Evolutionary conservation across 1,284 basidiomycete genomes (phyloP), one percentile per base, ranked within the genome.

Genomic region (Apiotrichum veenhuisii): DNA sequence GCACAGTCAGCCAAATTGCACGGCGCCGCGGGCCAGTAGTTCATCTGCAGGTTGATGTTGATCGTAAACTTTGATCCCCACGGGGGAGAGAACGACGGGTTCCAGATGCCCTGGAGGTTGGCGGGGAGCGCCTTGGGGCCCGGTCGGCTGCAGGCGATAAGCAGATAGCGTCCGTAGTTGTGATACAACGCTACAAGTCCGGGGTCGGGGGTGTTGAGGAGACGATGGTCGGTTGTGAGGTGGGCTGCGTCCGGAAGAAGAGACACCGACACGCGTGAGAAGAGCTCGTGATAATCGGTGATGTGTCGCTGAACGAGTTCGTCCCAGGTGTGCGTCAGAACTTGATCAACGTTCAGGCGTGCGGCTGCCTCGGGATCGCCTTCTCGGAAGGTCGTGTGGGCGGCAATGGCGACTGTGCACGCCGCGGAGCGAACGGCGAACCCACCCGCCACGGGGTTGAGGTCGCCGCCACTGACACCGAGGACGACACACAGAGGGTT

Each of bases 31-130:
- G 40, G 49, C 59, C 59, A 61, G 40, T 61, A 57, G 43, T 61
- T 61, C 59, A 61, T 61, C 49, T 61, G 43, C 18, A 52, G 47
- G 40, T 61, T 61, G 55, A 61, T 61, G 42, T 61, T 61, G 48
- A 55, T 54, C 14, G 59, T 61, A 25, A 41, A 61, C 26, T 50
- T 47, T 41, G 36, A 48, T 11, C 52, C 52, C 59, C 59, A 61
- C 2, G 40, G 27, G 5, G 59, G 59, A n/a, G 47, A 30, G 33
- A 51, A 37, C 8, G 52, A 37, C 30, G 50, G 51, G 45, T 54
- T 57, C 59, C 59, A 61, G 36, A 61, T 54, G 5, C 59, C 59
- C 38, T 61, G 59, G 12, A 61, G 55, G 43, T 54, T 57, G 14
- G 52, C 52, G 3, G 59, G 38, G 1, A 45, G 44, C 2, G 44